Evolutionary conservation across 768 basidiomycete genomes (phyloP).

Genomic region (Tulasnella sp.): DNA sequence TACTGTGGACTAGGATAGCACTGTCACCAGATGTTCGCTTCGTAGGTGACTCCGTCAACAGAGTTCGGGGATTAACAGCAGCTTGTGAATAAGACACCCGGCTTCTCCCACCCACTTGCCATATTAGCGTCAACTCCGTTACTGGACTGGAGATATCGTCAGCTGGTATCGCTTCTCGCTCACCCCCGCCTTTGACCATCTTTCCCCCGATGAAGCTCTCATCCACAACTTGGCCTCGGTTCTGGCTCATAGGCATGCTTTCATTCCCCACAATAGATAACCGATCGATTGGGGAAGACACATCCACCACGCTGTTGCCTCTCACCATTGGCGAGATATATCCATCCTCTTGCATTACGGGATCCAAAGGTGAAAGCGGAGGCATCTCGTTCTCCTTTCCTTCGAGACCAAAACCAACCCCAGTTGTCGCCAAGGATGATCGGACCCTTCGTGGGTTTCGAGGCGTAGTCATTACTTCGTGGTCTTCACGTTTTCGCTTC

Average conservation of each 20-base stretch:
- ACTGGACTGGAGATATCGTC: conserved; percentile 8
- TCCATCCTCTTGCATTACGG: conserved; percentile 65
- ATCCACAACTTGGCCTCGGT: too few species aligned
- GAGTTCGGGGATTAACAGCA: not conserved
- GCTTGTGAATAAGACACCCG: not conserved
- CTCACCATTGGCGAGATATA: conserved; percentile 52
- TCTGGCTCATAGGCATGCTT: not conserved
- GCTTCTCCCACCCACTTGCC: not conserved
- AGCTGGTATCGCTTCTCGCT: not conserved
- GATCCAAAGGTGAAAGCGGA: conserved; percentile 24
- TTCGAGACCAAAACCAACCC: too few species aligned
- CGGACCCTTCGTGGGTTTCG: conserved; percentile 20
- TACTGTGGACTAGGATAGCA: conserved; percentile 1
- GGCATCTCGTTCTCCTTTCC: conserved; percentile 31
- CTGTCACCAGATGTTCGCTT: conserved; percentile 1
- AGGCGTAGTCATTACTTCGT: conserved; percentile 27
- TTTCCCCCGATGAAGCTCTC: too few species aligned
- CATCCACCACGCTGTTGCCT: conserved; percentile 2
- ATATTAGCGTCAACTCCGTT: not conserved
- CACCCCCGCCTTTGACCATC: not conserved
- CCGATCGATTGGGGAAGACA: conserved; percentile 9
- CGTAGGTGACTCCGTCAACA: conserved; percentile 1
- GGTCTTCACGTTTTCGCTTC: conserved; percentile 23
- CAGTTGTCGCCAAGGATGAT: conserved; percentile 10
- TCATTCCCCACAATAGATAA: not conserved